A percentile compares a stretch with the other conserved stretches of the same genome.
phyloP scores from a whole-genome alignment of 306 rosid species.

The Acacia confusa region DNA sequence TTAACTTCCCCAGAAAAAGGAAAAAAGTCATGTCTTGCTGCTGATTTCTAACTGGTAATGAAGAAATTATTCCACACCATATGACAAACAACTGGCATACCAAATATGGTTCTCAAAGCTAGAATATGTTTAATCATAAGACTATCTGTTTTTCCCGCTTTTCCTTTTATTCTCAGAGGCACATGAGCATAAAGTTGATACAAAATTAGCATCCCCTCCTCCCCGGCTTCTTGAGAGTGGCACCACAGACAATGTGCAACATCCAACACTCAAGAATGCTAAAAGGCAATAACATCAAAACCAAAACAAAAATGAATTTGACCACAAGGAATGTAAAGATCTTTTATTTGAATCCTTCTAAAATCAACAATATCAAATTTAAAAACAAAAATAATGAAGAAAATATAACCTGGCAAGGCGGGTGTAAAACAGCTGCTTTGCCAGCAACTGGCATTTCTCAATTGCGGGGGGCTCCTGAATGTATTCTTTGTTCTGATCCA shows the following conservation, averaged over 20 bases:
- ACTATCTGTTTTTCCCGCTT: neutral
- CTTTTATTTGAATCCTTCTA: slow-evolving; percentile 7
- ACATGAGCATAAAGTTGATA: neutral
- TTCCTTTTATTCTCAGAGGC: neutral
- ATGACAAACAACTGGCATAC: neutral
- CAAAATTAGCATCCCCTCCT: neutral
- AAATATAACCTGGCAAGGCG: slow-evolving; percentile 85
- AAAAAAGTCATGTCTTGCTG: neutral
- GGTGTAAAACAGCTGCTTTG: slow-evolving; percentile 83
- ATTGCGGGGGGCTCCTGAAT: slow-evolving; percentile 86
- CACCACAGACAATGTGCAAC: neutral
- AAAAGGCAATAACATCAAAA: neutral
- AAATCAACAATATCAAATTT: neutral
- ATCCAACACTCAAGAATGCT: slow-evolving; percentile 2
- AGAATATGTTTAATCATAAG: neutral
- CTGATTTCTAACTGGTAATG: neutral
- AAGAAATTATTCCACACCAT: neutral
- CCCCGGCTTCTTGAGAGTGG: neutral
- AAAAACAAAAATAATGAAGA: neutral
- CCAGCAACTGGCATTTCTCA: slow-evolving; percentile 74
- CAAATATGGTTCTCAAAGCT: neutral
- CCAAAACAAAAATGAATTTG: neutral
- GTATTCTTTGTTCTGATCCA: slow-evolving; percentile 87
- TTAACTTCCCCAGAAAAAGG: neutral
- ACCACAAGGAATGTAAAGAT: slow-evolving; percentile 5